Conservation (phyloP, 495 filamentous ascomycete species). For the Wilcoxina mikolae region DNA sequence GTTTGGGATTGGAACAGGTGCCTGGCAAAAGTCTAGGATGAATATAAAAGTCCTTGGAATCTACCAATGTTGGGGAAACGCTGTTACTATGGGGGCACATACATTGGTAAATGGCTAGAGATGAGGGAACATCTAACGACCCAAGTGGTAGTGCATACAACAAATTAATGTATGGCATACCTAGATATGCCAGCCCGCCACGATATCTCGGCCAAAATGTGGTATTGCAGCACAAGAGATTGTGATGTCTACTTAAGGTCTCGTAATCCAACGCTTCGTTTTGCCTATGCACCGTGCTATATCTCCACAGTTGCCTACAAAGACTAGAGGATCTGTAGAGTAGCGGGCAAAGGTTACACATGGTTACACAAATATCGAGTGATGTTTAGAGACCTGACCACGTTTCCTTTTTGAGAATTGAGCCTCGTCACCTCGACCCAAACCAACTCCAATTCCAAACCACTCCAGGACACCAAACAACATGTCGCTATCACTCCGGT, state of each 20-base stretch:
- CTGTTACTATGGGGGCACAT: too few relatives aligned
- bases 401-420: constrained; percentile 3
- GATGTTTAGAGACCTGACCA: neutral
- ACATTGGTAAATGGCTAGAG: neutral
- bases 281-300: too few relatives aligned
- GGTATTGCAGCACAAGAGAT: too few relatives aligned
- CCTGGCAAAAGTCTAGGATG: constrained; percentile 8
- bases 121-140: neutral
- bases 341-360: too few relatives aligned
- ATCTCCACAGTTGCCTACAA: too few relatives aligned
- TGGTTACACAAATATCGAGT: constrained; percentile 2
- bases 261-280: too few relatives aligned
- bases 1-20: constrained; percentile 4
- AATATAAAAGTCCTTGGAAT: constrained; percentile 8
- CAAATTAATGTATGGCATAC: neutral
- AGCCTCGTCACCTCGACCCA: constrained; percentile 3
- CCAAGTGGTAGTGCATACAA: neutral
- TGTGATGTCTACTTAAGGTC: too few relatives aligned
- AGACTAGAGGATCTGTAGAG: too few relatives aligned
- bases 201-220: neutral
- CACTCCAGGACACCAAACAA: neutral
- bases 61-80: neutral
- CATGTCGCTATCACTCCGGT: constrained; percentile 1
- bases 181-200: too few relatives aligned
- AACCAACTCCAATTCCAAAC: neutral